These are phyloP conservation scores for Aureobasidium pullulans DNA, from an alignment of 2,329 filamentous ascomycete genomes.

Conservation along the genomic window DNA sequence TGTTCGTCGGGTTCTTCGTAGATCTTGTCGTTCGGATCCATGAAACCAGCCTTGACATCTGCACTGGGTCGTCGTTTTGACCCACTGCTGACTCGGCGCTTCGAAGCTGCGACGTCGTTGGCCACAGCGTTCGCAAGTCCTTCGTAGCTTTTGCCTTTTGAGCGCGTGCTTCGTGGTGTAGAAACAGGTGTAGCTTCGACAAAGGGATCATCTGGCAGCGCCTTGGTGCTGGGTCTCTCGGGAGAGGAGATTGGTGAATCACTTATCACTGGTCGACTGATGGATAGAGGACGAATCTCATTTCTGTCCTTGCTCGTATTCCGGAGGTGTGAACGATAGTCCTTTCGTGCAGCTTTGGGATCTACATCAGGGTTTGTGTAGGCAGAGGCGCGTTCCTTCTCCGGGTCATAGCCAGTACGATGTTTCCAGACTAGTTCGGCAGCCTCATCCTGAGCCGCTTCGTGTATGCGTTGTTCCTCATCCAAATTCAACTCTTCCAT, in stretches of 20 bases:
- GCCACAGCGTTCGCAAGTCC: constrained; percentile 28
- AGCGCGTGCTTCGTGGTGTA: not conserved
- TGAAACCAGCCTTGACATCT: constrained; percentile 58
- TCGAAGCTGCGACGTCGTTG: constrained; percentile 26
- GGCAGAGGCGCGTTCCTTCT: constrained; percentile 43
- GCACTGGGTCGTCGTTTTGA: constrained; percentile 59
- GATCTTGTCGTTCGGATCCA: constrained; percentile 67
- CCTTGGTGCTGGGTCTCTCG: not conserved
- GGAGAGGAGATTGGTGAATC: not conserved
- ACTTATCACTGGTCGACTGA: not conserved
- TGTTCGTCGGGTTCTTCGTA: constrained; percentile 71
- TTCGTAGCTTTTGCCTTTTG: constrained; percentile 28
- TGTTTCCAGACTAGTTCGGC: constrained; percentile 74
- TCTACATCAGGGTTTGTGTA: constrained; percentile 28
- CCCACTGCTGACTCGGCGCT: constrained; percentile 54
- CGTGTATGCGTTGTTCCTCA: constrained; percentile 57
- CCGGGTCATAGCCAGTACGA: constrained; percentile 60
- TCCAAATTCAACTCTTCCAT: constrained; percentile 66
- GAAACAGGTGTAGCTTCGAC: not conserved
- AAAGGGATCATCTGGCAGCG: not conserved
- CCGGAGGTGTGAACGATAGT: constrained; percentile 60
- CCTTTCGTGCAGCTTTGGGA: constrained; percentile 28
- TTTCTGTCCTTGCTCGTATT: constrained; percentile 24
- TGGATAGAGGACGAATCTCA: constrained; percentile 14
- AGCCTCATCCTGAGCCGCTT: constrained; percentile 67